phyloP scores from a whole-genome alignment of 2,329 filamentous ascomycete genomes.

The Grosmannia clavigera region DNA sequence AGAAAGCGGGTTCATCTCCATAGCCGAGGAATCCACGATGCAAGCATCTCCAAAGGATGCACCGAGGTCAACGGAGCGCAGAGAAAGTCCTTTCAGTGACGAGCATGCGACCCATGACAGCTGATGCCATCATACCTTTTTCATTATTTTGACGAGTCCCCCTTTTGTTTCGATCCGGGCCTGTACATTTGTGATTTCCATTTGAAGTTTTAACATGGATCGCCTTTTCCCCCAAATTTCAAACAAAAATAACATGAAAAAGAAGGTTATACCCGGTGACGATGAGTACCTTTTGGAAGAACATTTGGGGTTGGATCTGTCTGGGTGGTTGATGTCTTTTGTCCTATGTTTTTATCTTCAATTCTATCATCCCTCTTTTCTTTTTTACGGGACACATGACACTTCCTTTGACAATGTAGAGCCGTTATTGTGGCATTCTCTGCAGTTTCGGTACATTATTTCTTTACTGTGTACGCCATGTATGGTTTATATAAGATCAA shows the following conservation, averaged over 20 bases:
- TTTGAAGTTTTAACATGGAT: not conserved
- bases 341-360: not conserved
- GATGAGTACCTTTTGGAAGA: not conserved
- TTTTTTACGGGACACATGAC: not conserved
- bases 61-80: conserved; percentile 19
- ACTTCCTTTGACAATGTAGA: not conserved
- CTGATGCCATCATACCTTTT: conserved; percentile 7
- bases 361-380: not conserved
- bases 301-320: not conserved
- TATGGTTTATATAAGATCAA: not conserved
- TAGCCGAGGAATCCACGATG: conserved; percentile 40
- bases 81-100: conserved; percentile 43
- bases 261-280: not conserved
- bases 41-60: conserved; percentile 21
- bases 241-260: not conserved
- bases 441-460: not conserved
- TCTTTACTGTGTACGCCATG: not conserved
- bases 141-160: not conserved
- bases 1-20: conserved; percentile 37
- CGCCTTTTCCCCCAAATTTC: not conserved
- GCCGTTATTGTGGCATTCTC: not conserved
- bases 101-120: conserved; percentile 43
- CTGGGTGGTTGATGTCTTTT: not conserved
- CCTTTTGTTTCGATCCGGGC: not conserved
- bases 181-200: not conserved